phyloP scores from a whole-genome alignment of 2,329 filamentous ascomycete genomes.

The Endothia cerciana region DNA sequence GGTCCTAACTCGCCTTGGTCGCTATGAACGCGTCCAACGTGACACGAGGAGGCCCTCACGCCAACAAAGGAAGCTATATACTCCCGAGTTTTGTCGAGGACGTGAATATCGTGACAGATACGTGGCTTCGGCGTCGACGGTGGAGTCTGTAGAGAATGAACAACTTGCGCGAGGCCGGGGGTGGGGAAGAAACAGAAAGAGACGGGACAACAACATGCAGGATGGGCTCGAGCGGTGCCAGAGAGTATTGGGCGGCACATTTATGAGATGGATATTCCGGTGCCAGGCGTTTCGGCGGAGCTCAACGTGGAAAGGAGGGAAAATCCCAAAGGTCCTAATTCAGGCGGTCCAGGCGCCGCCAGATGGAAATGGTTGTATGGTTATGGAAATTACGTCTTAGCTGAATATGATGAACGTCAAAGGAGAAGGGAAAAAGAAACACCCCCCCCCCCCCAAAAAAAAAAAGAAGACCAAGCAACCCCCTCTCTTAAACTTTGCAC shows the following conservation, averaged over 20 bases:
- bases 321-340: not conserved
- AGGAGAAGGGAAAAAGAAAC: not conserved
- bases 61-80: not conserved
- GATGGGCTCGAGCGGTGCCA: not conserved
- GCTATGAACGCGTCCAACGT: slow-evolving; percentile 20
- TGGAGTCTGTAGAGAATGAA: not conserved
- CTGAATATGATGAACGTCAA: not conserved
- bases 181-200: not conserved
- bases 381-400: not conserved
- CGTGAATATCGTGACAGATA: not conserved
- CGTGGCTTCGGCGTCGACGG: not conserved
- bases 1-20: not conserved
- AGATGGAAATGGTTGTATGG: not conserved
- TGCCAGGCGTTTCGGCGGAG: slow-evolving; percentile 2
- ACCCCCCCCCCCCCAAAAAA: too few relatives aligned
- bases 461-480: not conserved
- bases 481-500: not conserved
- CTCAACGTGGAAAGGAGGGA: not conserved
- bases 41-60: not conserved
- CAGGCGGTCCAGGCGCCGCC: not conserved
- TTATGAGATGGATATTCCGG: not conserved
- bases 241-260: not conserved
- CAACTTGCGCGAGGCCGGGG: not conserved
- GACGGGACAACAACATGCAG: not conserved
- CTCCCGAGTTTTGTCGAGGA: not conserved